A percentile compares a stretch with the other conserved stretches of the same genome.
Evolutionary conservation across 139 green algal genomes (phyloP).

Genomic region (Chlamydomonas eustigma): DNA sequence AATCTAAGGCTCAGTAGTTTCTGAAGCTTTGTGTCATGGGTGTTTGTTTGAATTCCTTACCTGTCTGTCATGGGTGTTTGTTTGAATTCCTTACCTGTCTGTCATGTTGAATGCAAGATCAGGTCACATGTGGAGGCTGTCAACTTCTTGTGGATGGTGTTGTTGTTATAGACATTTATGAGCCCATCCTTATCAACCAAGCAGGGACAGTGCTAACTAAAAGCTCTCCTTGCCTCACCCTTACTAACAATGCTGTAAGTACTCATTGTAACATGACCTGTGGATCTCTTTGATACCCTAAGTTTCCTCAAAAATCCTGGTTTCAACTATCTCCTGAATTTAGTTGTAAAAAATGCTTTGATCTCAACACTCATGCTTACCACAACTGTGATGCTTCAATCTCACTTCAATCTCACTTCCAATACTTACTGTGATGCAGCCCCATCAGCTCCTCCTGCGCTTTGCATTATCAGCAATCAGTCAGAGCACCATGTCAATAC

Average conservation of each 20-base stretch:
- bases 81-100: neutral
- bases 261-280: too few species aligned
- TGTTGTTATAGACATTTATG: neutral
- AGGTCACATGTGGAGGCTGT: neutral
- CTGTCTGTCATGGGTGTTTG: neutral
- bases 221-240: neutral
- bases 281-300: too few species aligned
- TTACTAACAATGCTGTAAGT: neutral
- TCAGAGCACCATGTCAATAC: neutral
- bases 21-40: neutral
- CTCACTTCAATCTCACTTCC: neutral
- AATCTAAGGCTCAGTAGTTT: too few species aligned
- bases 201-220: neutral
- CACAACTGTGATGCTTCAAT: neutral
- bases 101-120: neutral
- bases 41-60: neutral
- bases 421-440: neutral
- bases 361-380: neutral
- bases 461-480: neutral
- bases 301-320: neutral
- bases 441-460: neutral
- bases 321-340: neutral
- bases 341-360: neutral
- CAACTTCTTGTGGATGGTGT: neutral
- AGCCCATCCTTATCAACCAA: conserved; percentile 1